Conservation (phyloP, 1,139 yeast species). For the Saccharomyces hybrid region DNA sequence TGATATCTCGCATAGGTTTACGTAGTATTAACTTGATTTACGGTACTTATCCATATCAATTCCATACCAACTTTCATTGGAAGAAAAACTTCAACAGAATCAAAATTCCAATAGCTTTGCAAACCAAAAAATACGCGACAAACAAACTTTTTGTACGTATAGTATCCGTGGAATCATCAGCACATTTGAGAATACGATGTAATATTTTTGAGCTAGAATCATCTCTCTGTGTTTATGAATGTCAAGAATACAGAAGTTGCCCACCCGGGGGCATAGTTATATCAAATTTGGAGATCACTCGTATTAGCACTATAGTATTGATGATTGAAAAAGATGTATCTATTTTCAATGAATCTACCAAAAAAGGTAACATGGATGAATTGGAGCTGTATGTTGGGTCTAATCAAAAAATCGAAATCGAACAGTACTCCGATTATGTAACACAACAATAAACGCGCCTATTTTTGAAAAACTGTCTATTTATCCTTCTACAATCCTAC, state of each 20-base stretch:
- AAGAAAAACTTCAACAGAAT: neutral
- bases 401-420: neutral
- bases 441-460: neutral
- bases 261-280: conserved; percentile 11
- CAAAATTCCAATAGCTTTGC: conserved; percentile 15
- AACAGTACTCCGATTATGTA: neutral
- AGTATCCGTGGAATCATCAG: conserved; percentile 6
- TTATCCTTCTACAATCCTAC: neutral
- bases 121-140: conserved; percentile 14
- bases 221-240: conserved; percentile 12
- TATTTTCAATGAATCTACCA: neutral
- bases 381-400: neutral
- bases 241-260: conserved; percentile 5
- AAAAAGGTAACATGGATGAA: neutral
- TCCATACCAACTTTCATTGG: neutral
- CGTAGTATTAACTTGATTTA: neutral
- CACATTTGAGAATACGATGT: conserved; percentile 27
- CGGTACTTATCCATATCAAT: neutral
- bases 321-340: conserved; percentile 13
- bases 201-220: conserved; percentile 26
- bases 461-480: neutral
- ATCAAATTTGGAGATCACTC: conserved; percentile 10
- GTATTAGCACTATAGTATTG: conserved; percentile 7
- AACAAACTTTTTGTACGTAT: conserved; percentile 15
- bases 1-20: neutral